These are phyloP conservation scores for Xylaria sp. DNA, from an alignment of 2,329 filamentous ascomycete species.

Conservation along the genomic window DNA sequence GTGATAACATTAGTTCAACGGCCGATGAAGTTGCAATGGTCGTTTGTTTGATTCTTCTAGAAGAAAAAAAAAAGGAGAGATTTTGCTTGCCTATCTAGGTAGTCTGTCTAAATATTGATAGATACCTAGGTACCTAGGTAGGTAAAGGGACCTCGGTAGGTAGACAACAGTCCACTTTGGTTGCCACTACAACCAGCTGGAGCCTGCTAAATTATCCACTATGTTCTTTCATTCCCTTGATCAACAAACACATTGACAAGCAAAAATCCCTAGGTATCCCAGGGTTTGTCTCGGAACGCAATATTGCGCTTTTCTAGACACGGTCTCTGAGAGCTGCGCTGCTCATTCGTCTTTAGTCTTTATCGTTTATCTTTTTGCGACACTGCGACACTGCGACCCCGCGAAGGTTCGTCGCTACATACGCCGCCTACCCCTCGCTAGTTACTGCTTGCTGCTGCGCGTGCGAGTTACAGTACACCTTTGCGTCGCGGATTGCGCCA, in stretches of 20 bases:
- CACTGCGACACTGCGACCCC: slow-evolving; percentile 9
- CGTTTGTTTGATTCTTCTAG: background rate
- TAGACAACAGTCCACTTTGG: slow-evolving; percentile 8
- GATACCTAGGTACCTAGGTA: background rate
- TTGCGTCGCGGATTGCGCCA: slow-evolving; percentile 4
- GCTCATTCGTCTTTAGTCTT: background rate
- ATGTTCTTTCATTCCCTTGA: slow-evolving; percentile 13
- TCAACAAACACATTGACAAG: slow-evolving; percentile 35
- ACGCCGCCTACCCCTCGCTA: slow-evolving; percentile 1
- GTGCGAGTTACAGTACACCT: background rate
- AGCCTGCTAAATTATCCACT: slow-evolving; percentile 22
- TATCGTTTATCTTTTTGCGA: background rate
- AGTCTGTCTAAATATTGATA: too few relatives aligned
- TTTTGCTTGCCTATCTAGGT: too few relatives aligned
- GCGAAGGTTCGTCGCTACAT: background rate
- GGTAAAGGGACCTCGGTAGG: background rate
- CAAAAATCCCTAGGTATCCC: slow-evolving; percentile 4
- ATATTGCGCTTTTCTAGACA: slow-evolving; percentile 5
- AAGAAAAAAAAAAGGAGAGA: too few relatives aligned
- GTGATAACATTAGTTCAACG: background rate
- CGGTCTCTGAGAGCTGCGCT: background rate
- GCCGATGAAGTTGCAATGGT: background rate
- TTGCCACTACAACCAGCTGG: slow-evolving; percentile 37
- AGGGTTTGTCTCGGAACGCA: slow-evolving; percentile 10
- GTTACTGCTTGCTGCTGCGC: background rate